A percentile compares a stretch with the other conserved stretches of the same genome.
Conservation (phyloP, 768 basidiomycete species). For the Amanita phalloides region DNA sequence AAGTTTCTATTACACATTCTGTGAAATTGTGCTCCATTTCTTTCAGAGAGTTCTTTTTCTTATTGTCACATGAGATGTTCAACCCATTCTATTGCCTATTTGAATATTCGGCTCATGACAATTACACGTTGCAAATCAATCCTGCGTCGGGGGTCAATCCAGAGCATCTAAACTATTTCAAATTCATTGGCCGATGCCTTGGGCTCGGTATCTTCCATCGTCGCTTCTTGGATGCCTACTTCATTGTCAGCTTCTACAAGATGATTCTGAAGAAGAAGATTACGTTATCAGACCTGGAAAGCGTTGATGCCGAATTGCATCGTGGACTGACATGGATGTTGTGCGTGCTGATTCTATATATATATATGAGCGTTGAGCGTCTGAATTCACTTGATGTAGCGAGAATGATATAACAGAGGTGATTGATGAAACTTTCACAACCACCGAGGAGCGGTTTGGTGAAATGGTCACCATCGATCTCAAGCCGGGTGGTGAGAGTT, state of each 20-base stretch:
- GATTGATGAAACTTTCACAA: constrained; percentile 96
- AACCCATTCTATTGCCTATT: constrained; percentile 99
- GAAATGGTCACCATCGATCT: constrained; percentile 97
- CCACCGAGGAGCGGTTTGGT: constrained; percentile 95
- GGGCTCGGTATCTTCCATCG: constrained; percentile 98
- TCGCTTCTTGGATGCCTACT: constrained; percentile 98
- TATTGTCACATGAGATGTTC: constrained; percentile 99
- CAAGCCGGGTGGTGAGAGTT: constrained; percentile 76
- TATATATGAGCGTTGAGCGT: background rate
- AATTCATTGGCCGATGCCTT: constrained; percentile 94
- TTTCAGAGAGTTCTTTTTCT: constrained; percentile 96
- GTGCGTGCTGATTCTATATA: constrained; percentile 35
- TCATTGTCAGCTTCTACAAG: constrained; percentile 99
- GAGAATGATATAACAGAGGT: constrained; percentile 98
- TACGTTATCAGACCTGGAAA: constrained; percentile 85
- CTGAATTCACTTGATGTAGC: constrained; percentile 25
- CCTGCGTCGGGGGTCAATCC: constrained; percentile 97
- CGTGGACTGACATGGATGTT: constrained; percentile 99
- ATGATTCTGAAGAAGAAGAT: constrained; percentile 99
- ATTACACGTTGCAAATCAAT: constrained; percentile 99
- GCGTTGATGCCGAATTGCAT: constrained; percentile 91
- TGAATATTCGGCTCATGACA: constrained; percentile 99
- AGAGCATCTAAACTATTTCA: constrained; percentile 99
- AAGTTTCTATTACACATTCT: constrained; percentile 14
- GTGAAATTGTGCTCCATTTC: background rate